Base-by-base conservation (phyloP, 1,284 basidiomycete species). In the Salmacisia buchloeana region DNA sequence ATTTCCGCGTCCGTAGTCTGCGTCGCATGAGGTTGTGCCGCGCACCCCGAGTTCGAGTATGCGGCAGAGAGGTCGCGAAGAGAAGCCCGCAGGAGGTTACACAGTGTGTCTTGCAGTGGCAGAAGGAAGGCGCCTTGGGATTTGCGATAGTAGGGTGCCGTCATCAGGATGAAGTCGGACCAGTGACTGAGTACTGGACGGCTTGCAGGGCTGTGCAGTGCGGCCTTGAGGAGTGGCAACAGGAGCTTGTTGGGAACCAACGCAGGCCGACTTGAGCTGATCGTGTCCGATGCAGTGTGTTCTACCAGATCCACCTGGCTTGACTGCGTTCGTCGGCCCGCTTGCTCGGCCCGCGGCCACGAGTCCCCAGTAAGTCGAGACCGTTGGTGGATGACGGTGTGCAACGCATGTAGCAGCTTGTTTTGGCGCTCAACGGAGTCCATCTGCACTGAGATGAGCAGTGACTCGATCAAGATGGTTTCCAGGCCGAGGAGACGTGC, bases 91-190 rank as follows among this genome's bases (percentile, higher is more conserved):
- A 94, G 80, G 67, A 93, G 89, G 38, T 85, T 83, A 76, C 90
- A 90, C 58, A 96, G 80, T 70, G 89, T 89, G 67, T 92, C 91
- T 66, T 86, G 88, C 25, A 98, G 82, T 1, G 91, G 88, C 15
- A 86, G 83, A n/a, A 96, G 83, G 41, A 89, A 84, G 15, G 83
- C 81, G 45, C 86, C 85, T 6, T 91, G 82, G 25, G 85, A 82
- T 46, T 87, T 86, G 65, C 90, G 89, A 73, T 91, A 90, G 70
- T 90, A 88, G 0, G 91, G 88, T 7, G 94, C 83, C 0, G 91
- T 90, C 88, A 91, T 91, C 60, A 97, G 85, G 63, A 97, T 84
- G 77, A 98, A 97, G 79, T 97, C 94, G 25, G 97, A 84, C 94
- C 94, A 98, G 76, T 96, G 91, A 75, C 94, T 92, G 13, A 96